Base-by-base conservation (phyloP, 2,329 filamentous ascomycete species). In the Huntiella abstrusa region DNA sequence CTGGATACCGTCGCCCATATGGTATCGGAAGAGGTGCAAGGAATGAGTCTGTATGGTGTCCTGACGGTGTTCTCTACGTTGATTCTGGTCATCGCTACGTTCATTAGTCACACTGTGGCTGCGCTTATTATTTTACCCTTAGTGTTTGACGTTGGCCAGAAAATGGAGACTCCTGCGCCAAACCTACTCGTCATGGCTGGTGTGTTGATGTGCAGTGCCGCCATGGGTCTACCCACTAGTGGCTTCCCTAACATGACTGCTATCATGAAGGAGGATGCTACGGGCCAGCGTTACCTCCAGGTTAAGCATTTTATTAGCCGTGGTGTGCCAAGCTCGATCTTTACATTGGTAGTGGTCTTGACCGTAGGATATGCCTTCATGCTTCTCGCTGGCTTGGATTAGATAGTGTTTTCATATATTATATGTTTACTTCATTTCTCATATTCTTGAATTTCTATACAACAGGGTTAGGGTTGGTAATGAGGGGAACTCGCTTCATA, bases 241-340 rank as follows among this genome's bases (percentile, higher is more conserved):
- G 92, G 91, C 6, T 98, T 98, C 65, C 91, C 91, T 1, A 98
- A 98, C 55, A 98, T 98, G 91, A 98, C 91, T 57, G 91, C 91
- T 3, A 96, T 98, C 56, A 96, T 98, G 91, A 96, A 96, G 70
- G 91, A 98, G 64, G 88, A 98, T 56, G 74, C 83, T 0, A 92
- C 87, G 0, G 91, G 91, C 6, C 84, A 93, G 59, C 72, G 91
- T 47, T 98, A 98, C 58, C 71, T 98, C 46, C 71, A 81, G 50
- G 92, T 98, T 45, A 83, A 82, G 58, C 91, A 98, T 60, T 98
- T 98, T 62, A 80, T 98, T 56, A 92, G 82, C 44, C 70, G 87
- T n/a, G 91, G 91, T 57, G 75, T 98, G 34, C 88, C 91, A 1
- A 79, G 82, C 57, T 92, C 83, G 61, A 59, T 96, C 33, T 68